Base-by-base conservation (phyloP, 75 land plant genomes). In the Sequoiadendron giganteum region DNA sequence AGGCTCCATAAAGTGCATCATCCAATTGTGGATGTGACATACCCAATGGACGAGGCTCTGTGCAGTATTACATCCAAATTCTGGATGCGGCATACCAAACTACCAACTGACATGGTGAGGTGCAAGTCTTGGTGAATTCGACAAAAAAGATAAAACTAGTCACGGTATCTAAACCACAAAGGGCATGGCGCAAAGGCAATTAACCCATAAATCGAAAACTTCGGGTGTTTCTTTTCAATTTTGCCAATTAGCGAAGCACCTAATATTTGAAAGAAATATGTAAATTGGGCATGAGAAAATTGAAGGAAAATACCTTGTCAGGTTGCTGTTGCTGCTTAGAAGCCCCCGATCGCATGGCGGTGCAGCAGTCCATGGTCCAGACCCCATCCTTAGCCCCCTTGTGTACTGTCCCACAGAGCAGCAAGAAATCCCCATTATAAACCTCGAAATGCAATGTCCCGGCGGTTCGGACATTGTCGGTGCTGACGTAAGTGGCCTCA, bases 401-500 rank as follows among this genome's bases (percentile, higher is more conserved):
- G 85, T 95, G 94, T 21, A 96, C 48, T 14, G 89, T 88, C 58
- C 98, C 99, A 78, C 90, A 91, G 10, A 98, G 91, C 61, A 98
- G 85, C 14, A 93, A 88, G 47, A 95, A 91, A 39, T 95, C 90
- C 54, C 88, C 89, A 75, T 95, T 86, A 73, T 84, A 92, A 13
- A 98, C 96, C 89, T 98, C 94, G 73, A 96, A 98, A 45, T 85
- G 87, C 56, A 95, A 88, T 49, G 94, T 92, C 16, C 95, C 96
- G 3, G 93, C 93, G 34, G 95, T 90, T 78, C 95, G 90, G 45
- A 96, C 87, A 87, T 90, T 89, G 81, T 98, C 97, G 3, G 98
- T 98, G 89, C 96, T 91, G 43, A 98, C 93, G 88, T 94, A 98
- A 73, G 96, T 98, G 4, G 93, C 97, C 89, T 96, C 97, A 40